Base-by-base conservation (phyloP, 2,329 filamentous ascomycete genomes). In the Aspergillus sp. region DNA sequence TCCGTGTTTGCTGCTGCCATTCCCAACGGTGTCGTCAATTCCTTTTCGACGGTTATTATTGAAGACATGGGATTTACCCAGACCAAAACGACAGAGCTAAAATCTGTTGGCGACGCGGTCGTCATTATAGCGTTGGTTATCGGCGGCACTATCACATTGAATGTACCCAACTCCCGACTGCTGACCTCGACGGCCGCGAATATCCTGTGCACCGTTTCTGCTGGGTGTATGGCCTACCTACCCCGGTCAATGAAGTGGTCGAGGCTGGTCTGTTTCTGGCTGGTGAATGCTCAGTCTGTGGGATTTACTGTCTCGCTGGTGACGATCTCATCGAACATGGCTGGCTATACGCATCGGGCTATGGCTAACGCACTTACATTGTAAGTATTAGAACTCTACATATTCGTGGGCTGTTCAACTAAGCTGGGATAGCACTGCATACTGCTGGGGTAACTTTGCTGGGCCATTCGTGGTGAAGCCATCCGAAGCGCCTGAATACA, bases 381-480 rank as follows among this genome's bases (percentile, higher is more conserved):
- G 49, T 51, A 27, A n/a, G 49, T 30, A 7, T 7, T 7, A 7
- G 6, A 24, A 4, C 2, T 7, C 5, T 4, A 24, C 4, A 24
- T 4, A 7, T 24, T 7, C 24, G 5, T 30, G 9, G 11, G 9
- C 4, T 30, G 27, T 3, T 9, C 9, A 9, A 30, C 27, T 2
- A 19, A 19, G 12, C 24, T 30, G 2, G 6, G n/a, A 3, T 19
- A 51, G 49, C 46, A 74, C 73, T 2, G 74, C 73, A 3, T 76
- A 76, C 45, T 75, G 73, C 54, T 75, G 73, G 72, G 73, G 74
- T 6, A 75, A 74, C 47, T 76, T 74, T 58, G 70, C 72, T 1
- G 73, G 73, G 0, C 71, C 72, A 3, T 76, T 76, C 52, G 72
- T 75, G 2, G 73, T 76, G 1, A 72, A 75, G 44, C 55, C 56